Conservation (phyloP, 768 basidiomycete genomes). For the Collybia sp. region DNA sequence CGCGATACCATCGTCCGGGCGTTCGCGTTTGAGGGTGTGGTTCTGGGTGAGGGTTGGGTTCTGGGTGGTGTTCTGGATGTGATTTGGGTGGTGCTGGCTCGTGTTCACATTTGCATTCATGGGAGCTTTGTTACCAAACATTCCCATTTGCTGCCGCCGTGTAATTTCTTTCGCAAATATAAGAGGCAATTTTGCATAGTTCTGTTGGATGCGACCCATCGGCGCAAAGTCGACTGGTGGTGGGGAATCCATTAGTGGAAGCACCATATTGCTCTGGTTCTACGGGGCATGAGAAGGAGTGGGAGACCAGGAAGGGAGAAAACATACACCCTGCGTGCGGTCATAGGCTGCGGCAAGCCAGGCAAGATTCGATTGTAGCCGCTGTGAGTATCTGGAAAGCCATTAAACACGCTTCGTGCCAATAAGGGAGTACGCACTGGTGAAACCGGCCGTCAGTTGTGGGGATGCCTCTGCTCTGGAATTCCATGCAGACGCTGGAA, state of each 20-base stretch:
- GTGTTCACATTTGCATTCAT: not conserved
- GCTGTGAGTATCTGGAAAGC: constrained; percentile 44
- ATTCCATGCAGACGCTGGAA: constrained; percentile 54
- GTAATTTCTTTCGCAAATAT: constrained; percentile 62
- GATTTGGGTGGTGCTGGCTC: constrained; percentile 5
- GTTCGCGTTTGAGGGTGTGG: constrained; percentile 53
- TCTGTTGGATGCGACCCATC: constrained; percentile 57
- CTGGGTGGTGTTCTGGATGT: constrained; percentile 10
- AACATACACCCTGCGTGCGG: constrained; percentile 41
- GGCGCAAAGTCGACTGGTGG: constrained; percentile 45
- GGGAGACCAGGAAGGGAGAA: constrained; percentile 1
- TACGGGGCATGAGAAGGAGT: constrained; percentile 10
- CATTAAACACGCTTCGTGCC: too few species aligned
- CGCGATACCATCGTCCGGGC: constrained; percentile 41
- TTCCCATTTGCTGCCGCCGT: constrained; percentile 32
- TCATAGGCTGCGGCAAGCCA: constrained; percentile 73
- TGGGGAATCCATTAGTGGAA: constrained; percentile 56
- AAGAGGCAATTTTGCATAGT: constrained; percentile 57
- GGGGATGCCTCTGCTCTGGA: constrained; percentile 49
- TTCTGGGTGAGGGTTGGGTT: constrained; percentile 5
- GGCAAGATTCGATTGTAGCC: constrained; percentile 66
- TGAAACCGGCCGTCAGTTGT: constrained; percentile 45
- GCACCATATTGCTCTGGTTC: constrained; percentile 29
- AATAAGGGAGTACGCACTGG: constrained; percentile 39
- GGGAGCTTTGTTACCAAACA: constrained; percentile 9